These are phyloP conservation scores for Gliomastix tumulicola DNA, from an alignment of 2,329 filamentous ascomycete genomes.

Conservation along the genomic window DNA sequence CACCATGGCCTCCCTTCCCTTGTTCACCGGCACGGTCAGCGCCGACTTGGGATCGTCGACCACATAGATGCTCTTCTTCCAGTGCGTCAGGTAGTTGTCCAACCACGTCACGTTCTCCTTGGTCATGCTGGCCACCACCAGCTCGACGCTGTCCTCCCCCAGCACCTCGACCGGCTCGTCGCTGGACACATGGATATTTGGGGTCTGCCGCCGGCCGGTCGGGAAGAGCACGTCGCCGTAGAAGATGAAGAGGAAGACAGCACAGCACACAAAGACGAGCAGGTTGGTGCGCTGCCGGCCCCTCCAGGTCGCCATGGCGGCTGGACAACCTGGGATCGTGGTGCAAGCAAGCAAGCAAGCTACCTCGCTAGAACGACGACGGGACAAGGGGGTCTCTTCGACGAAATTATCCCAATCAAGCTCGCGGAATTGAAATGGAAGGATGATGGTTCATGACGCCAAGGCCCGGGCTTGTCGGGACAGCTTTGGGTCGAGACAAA, in stretches of 20 bases:
- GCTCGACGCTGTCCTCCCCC: conserved; percentile 20
- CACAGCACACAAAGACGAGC: conserved; percentile 4
- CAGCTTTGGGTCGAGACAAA: no score
- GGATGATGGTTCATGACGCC: no score
- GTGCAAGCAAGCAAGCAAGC: no score
- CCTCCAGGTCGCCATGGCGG: conserved; percentile 4
- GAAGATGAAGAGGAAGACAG: conserved; percentile 14
- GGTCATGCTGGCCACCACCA: conserved; percentile 24
- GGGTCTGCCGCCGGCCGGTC: conserved; percentile 4
- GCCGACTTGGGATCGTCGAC: conserved; percentile 39
- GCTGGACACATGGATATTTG: no score
- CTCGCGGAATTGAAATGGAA: no score
- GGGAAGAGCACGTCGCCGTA: conserved; percentile 12
- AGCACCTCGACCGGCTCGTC: conserved; percentile 2
- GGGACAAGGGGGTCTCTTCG: no score
- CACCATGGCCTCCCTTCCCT: conserved; percentile 46
- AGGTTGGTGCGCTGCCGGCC: conserved; percentile 14
- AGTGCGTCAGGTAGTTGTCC: conserved; percentile 29
- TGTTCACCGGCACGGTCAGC: conserved; percentile 41
- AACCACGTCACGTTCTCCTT: conserved; percentile 31
- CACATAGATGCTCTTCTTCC: conserved; percentile 47
- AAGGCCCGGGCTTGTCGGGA: no score
- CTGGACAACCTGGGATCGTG: no score
- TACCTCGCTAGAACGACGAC: no score
- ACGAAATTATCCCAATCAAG: no score